Base-by-base conservation (phyloP, 768 basidiomycete genomes). In the Rhizopogon vulgaris region DNA sequence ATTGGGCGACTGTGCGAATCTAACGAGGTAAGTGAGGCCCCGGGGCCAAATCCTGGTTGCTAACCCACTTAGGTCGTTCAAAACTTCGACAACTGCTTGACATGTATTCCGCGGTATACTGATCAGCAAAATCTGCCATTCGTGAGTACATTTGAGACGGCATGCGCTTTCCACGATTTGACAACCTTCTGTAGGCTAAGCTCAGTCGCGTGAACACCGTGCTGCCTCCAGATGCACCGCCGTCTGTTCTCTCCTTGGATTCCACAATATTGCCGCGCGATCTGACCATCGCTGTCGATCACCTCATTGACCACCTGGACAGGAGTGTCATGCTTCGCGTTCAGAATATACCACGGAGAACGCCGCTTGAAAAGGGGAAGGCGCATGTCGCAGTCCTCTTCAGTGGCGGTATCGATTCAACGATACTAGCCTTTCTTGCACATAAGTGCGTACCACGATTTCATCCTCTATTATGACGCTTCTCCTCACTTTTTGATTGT, bases 371-470 rank as follows among this genome's bases (percentile, higher is more conserved):
- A 3, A 50, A 61, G 48, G 73, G 73, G 6, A 65, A 72, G 46
- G 75, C 85, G 4, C 77, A 85, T 48, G 74, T 96, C 3, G 93
- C 87, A 2, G 76, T 99, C 8, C 77, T 99, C 8, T 99, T 98
- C 67, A 95, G 92, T 36, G 96, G 96, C 28, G 96, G 96, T 0
- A 91, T 99, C 40, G 96, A 99, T 64, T 97, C 86, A 10, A 86
- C 94, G 0, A 71, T 90, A 38, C 60, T 98, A 6, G 83, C 94
- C 0, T 85, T 80, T 61, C 73, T 99, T 5, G 88, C 92, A 1
- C 79, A 94, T 60, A 74, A 73, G 87, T 22, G 22, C 22, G 22
- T 90, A 61, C 48, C 78, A 61, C 28, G 25, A 36, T 14, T 34
- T 11, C 25, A 39, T 6, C 11, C 30, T 34, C 6, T 41, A 30